Evolutionary conservation across 306 rosid genomes (phyloP).

Genomic region (Astragalus glycyphyllos): DNA sequence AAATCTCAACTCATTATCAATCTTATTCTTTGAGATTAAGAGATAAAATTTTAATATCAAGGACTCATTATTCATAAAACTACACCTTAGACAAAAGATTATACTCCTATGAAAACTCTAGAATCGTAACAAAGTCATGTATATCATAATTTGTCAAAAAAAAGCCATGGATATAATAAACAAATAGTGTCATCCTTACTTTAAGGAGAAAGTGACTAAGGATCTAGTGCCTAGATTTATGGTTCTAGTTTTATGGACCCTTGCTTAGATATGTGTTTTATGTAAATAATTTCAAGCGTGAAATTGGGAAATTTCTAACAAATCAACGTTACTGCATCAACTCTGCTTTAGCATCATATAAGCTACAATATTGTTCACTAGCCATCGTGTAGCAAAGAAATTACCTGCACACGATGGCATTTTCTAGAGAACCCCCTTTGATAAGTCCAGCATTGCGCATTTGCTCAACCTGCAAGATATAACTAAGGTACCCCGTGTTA

Average conservation of each 20-base stretch:
- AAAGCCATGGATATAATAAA: slow-evolving; percentile 19
- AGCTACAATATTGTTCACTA: slow-evolving; percentile 16
- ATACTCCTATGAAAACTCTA: slow-evolving; percentile 2
- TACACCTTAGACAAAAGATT: not conserved
- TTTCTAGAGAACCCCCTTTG: slow-evolving; percentile 81
- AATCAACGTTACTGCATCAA: slow-evolving; percentile 6
- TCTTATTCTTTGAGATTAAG: slow-evolving; percentile 10
- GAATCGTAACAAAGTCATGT: not conserved
- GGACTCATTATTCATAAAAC: not conserved
- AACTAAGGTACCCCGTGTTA: slow-evolving; percentile 27
- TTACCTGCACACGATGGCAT: slow-evolving; percentile 91
- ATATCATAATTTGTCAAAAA: not conserved
- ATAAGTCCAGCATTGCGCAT: slow-evolving; percentile 82
- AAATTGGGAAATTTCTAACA: slow-evolving; percentile 22
- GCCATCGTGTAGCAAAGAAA: slow-evolving; percentile 34
- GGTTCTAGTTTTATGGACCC: not conserved
- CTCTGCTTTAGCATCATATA: slow-evolving; percentile 20
- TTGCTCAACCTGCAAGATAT: slow-evolving; percentile 70
- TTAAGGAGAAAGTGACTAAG: not conserved
- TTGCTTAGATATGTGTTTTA: not conserved
- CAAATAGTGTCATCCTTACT: not conserved
- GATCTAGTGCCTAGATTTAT: not conserved
- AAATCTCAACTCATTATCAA: not conserved
- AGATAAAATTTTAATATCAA: not conserved
- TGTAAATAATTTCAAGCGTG: slow-evolving; percentile 2